A percentile compares a stretch with the other conserved stretches of the same genome.
phyloP scores from a whole-genome alignment of 805 yeast species.

The Metschnikowia rubicola region DNA sequence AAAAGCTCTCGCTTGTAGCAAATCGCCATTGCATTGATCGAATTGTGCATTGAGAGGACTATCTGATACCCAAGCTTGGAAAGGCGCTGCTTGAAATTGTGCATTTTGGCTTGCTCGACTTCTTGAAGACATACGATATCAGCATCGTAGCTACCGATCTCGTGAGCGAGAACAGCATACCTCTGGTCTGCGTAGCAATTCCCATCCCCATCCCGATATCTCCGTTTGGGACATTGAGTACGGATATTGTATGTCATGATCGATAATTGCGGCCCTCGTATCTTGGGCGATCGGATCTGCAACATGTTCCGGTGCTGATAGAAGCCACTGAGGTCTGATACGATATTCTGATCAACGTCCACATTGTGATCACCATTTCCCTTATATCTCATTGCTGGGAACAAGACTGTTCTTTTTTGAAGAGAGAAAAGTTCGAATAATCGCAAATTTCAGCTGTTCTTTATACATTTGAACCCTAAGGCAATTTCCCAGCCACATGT shows the following conservation, averaged over 20 bases:
- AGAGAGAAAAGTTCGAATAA: too few relatives aligned
- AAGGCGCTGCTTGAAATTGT: neutral
- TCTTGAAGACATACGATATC: conserved; percentile 6
- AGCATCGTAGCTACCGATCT: conserved; percentile 2
- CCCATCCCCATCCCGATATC: conserved; percentile 62
- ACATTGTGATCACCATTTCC: too few relatives aligned
- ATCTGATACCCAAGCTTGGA: neutral
- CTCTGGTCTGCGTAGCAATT: neutral
- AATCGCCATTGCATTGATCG: conserved; percentile 1
- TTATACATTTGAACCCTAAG: too few relatives aligned
- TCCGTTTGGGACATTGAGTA: conserved; percentile 37
- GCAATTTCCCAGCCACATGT: too few relatives aligned
- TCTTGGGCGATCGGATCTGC: neutral
- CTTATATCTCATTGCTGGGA: too few relatives aligned
- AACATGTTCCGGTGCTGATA: neutral
- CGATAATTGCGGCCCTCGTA: conserved; percentile 20
- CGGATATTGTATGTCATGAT: conserved; percentile 68
- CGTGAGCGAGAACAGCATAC: neutral
- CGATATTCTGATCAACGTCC: too few relatives aligned
- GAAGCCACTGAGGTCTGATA: too few relatives aligned
- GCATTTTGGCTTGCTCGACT: neutral
- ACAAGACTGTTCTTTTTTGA: too few relatives aligned
- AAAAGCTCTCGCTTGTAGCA: conserved; percentile 1
- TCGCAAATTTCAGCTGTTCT: too few relatives aligned
- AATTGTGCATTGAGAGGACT: neutral